Evolutionary conservation across 2,329 filamentous ascomycete genomes (phyloP), one percentile per base, ranked within the genome.

Genomic region (Cladosporium austrohemisphaericum): DNA sequence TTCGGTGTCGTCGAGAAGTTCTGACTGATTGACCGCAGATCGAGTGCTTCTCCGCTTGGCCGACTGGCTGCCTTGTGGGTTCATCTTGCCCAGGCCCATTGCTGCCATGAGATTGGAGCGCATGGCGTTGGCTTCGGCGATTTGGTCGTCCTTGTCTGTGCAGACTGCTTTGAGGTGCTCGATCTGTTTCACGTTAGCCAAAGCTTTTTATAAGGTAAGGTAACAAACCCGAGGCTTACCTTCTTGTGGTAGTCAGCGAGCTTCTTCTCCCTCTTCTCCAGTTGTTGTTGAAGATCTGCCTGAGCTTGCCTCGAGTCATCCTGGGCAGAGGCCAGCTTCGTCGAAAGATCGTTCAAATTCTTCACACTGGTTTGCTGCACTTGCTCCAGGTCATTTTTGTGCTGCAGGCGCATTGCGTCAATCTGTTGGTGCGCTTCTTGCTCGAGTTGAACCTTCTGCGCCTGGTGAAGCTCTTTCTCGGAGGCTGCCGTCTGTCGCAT

Each of bases 41-140:
- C 37, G 29, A 2, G 47, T 50, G 23, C 37, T 37, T 29, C 37
- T 19, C 19, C 47, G 29, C 8, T 38, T 47, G 3, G 44, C 23
- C 8, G 38, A 50, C 20, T 50, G 37, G 18, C 37, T 50, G 16
- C 37, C 47, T 28, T 50, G 47, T 18, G 35, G 18, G 28, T 33
- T 31, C 16, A 28, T 51, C 20, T 52, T 55, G 14, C 41, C 52
- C 16, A 68, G 40, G 3, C 64, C 65, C 66, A 68, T 67, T 4
- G 67, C 64, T 8, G 60, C 60, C 59, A 69, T 65, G 22, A 71
- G 56, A 35, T 65, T 65, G 16, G 54, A 56, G 16, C 65, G 62
- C 59, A 71, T 65, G 5, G 64, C 62, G 49, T 68, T 62, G 5
- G 68, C 66, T 56, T 70, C 62, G 8, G 62, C 54, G 48, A 71